Conservation (phyloP, 495 filamentous ascomycete genomes). For the Cercophora samala region DNA sequence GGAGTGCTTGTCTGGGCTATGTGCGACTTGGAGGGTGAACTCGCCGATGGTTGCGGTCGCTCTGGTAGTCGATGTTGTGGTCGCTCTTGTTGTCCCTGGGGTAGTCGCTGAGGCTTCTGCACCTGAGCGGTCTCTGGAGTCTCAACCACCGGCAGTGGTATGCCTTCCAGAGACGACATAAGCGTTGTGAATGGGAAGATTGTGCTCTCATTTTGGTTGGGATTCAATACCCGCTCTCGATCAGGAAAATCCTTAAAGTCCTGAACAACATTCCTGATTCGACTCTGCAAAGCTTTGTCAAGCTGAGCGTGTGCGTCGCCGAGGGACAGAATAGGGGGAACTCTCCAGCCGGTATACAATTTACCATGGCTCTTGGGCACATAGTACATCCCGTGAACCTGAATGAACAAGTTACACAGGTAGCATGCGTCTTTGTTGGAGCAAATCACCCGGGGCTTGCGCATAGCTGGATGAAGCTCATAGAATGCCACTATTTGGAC, state of each 20-base stretch:
- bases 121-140: background rate
- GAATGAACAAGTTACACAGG: conserved; percentile 46
- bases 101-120: background rate
- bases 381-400: conserved; percentile 40
- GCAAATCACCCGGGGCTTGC: conserved; percentile 44
- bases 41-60: background rate
- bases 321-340: conserved; percentile 21
- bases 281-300: conserved; percentile 11
- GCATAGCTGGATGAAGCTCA: conserved; percentile 26
- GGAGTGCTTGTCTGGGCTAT: background rate
- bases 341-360: conserved; percentile 40
- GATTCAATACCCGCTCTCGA: background rate
- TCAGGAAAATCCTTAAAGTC: background rate
- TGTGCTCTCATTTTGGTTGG: conserved; percentile 24
- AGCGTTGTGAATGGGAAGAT: conserved; percentile 10
- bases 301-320: conserved; percentile 9
- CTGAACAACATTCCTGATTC: conserved; percentile 4
- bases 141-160: background rate
- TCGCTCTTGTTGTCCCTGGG: background rate
- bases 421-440: conserved; percentile 52
- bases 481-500: conserved; percentile 48
- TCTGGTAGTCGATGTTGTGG: background rate
- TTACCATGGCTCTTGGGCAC: conserved; percentile 41
- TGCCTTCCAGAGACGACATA: conserved; percentile 13
- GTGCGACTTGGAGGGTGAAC: background rate